A percentile compares a stretch with the other conserved stretches of the same genome.
Evolutionary conservation across 805 yeast genomes (phyloP).

Genomic region (Candida andamanensis): DNA sequence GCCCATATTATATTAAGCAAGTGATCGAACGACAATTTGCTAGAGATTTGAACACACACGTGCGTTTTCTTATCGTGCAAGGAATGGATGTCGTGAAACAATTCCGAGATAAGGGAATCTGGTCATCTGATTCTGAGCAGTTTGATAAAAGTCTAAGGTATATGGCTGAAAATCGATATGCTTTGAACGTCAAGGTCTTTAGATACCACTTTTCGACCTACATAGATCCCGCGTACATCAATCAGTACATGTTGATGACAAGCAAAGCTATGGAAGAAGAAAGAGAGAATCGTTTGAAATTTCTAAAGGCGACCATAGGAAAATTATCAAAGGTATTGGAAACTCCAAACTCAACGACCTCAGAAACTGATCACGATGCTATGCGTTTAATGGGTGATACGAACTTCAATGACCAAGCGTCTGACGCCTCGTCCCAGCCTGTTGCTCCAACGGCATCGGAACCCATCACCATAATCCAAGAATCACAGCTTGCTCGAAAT

Average conservation of each 20-base stretch:
- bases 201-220: conserved; percentile 1
- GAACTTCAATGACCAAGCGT: not conserved
- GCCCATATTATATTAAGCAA: conserved; percentile 3
- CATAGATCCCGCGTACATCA: conserved; percentile 1
- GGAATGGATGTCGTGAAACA: too few species aligned
- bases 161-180: not conserved
- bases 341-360: not conserved
- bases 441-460: not conserved
- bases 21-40: conserved; percentile 8
- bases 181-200: conserved; percentile 1
- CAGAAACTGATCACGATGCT: not conserved
- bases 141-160: not conserved
- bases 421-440: not conserved
- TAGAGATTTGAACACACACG: conserved; percentile 6
- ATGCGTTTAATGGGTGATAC: not conserved
- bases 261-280: conserved; percentile 1
- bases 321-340: not conserved
- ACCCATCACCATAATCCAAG: not conserved
- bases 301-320: conserved; percentile 1
- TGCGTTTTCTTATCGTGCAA: too few species aligned
- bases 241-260: conserved; percentile 3
- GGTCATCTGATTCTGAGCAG: not conserved
- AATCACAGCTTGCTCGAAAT: too few species aligned
- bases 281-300: conserved; percentile 1
- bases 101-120: too few species aligned